These are phyloP conservation scores for Pyrenula massariospora DNA, from an alignment of 495 filamentous ascomycete species.

Conservation along the genomic window DNA sequence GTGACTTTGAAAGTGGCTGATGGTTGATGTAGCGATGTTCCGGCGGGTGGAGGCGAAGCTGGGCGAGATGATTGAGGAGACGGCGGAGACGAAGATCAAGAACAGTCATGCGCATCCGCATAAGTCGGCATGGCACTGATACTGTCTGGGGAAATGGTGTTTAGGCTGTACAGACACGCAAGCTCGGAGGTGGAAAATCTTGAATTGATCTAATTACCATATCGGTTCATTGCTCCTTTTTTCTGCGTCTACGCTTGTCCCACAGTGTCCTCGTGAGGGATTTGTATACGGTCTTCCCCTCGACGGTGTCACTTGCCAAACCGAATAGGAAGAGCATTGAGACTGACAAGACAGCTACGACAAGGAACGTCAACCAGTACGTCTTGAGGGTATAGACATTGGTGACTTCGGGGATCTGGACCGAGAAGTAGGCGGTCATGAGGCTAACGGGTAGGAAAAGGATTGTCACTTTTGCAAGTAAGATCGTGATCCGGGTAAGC, in stretches of 20 bases:
- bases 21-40: conserved; percentile 17
- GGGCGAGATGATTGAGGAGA: conserved; percentile 28
- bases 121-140: neutral
- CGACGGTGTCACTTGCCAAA: conserved; percentile 33
- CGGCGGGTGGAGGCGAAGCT: conserved; percentile 28
- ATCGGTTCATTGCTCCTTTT: too few species aligned
- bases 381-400: conserved; percentile 44
- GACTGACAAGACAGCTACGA: conserved; percentile 54
- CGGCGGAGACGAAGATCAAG: conserved; percentile 24
- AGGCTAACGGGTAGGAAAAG: conserved; percentile 76
- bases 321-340: conserved; percentile 39
- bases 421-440: conserved; percentile 76
- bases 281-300: conserved; percentile 37
- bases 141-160: neutral
- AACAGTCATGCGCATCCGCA: neutral
- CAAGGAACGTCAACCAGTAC: conserved; percentile 65
- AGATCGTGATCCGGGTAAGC: conserved; percentile 66
- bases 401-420: conserved; percentile 49
- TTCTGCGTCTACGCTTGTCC: neutral
- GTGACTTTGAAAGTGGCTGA: neutral
- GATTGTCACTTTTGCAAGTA: conserved; percentile 75
- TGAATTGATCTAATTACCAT: too few species aligned
- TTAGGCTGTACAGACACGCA: too few species aligned
- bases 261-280: conserved; percentile 30
- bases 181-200: too few species aligned